A percentile compares a stretch with the other conserved stretches of the same genome.
Conservation (phyloP, 352 stramenopile species). For the Discostella stelligera region DNA sequence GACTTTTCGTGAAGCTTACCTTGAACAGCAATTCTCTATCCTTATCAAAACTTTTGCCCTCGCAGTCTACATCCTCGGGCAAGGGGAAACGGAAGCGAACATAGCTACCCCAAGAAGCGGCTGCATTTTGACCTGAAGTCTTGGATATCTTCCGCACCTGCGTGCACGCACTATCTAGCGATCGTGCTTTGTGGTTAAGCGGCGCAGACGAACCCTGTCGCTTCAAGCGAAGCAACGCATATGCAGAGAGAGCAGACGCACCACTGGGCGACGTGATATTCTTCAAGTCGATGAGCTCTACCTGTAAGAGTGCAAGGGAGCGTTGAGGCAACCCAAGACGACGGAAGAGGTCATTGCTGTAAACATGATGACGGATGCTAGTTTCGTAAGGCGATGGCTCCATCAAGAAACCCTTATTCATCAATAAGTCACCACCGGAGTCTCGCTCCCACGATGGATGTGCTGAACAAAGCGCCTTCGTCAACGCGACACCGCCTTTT, state of each 20-base stretch:
- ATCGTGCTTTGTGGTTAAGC: conserved; percentile 77
- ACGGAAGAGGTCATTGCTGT: conserved; percentile 80
- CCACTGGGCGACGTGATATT: conserved; percentile 82
- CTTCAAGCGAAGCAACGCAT: conserved; percentile 78
- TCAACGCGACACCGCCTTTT: conserved; percentile 68
- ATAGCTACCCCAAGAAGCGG: conserved; percentile 80
- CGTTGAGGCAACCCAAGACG: conserved; percentile 68
- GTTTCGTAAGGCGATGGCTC: conserved; percentile 72
- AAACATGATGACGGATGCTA: conserved; percentile 79
- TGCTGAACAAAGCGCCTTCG: conserved; percentile 76
- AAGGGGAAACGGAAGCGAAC: conserved; percentile 81
- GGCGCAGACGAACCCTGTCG: conserved; percentile 61
- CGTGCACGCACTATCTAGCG: conserved; percentile 74
- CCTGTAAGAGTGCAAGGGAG: conserved; percentile 80
- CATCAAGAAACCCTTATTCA: conserved; percentile 59
- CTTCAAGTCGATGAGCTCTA: conserved; percentile 83
- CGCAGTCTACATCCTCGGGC: conserved; percentile 72
- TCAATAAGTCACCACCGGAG: conserved; percentile 73
- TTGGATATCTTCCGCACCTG: conserved; percentile 78
- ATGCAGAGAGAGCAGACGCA: conserved; percentile 75
- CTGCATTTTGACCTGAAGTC: conserved; percentile 78
- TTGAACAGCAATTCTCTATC: conserved; percentile 82
- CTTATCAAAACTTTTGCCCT: conserved; percentile 71
- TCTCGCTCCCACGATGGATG: conserved; percentile 78
- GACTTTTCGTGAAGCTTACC: too few relatives aligned